A percentile compares a stretch with the other conserved stretches of the same genome.
Evolutionary conservation across 1,284 basidiomycete species (phyloP).

Genomic region (Singerocomus rubriflavus): DNA sequence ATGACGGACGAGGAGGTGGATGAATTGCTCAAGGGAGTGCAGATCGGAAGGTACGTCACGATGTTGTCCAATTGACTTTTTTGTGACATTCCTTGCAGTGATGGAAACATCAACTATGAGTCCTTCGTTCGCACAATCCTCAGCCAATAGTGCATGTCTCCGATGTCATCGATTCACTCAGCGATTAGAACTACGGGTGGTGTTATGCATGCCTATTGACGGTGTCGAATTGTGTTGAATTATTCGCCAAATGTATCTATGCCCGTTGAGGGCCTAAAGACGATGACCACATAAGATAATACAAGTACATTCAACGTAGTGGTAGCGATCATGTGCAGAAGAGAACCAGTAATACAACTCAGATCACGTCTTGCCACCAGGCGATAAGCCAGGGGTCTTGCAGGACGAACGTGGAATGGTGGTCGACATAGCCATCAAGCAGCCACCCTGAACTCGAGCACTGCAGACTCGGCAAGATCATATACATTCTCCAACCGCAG

Average conservation of each 20-base stretch:
- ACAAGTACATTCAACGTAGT: not conserved
- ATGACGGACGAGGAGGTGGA: conserved; percentile 98
- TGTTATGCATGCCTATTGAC: not conserved
- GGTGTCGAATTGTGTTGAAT: not conserved
- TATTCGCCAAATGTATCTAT: not conserved
- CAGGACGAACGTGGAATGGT: not conserved
- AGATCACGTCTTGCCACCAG: not conserved
- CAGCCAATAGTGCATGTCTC: conserved; percentile 20
- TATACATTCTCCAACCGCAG: conserved; percentile 25
- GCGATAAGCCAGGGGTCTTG: not conserved
- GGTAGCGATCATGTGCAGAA: not conserved
- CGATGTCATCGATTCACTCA: not conserved
- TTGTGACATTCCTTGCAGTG: conserved; percentile 47
- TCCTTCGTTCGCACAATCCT: conserved; percentile 42
- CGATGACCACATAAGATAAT: not conserved
- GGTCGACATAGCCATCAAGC: conserved; percentile 1
- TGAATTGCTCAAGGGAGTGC: conserved; percentile 93
- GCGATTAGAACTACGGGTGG: not conserved
- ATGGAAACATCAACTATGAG: conserved; percentile 97
- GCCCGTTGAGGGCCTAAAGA: conserved; percentile 15
- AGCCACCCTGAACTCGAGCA: conserved; percentile 27
- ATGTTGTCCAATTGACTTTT: not conserved
- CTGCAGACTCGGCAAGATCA: conserved; percentile 25
- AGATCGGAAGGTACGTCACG: conserved; percentile 73
- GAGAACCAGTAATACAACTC: not conserved